Evolutionary conservation across 352 stramenopile genomes (phyloP).

Genomic region (Aphanomyces stellatus): DNA sequence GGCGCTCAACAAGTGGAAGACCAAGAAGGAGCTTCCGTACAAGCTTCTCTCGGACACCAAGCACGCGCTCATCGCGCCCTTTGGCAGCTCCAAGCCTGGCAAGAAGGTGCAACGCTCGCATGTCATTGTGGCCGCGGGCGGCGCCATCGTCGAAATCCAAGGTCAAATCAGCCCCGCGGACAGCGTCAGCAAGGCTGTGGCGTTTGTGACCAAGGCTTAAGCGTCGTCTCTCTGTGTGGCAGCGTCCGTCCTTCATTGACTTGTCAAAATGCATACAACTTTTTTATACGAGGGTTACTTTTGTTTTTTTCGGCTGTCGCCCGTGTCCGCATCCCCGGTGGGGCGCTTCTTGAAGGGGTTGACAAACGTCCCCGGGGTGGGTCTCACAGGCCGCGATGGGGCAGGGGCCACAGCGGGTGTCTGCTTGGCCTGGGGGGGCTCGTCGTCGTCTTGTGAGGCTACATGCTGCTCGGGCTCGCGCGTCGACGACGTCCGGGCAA

Average conservation of each 20-base stretch:
- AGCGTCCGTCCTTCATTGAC: not conserved
- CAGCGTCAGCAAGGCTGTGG: constrained; percentile 71
- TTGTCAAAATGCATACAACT: not conserved
- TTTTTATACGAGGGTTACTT: not conserved
- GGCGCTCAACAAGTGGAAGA: constrained; percentile 68
- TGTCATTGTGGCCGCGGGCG: constrained; percentile 71
- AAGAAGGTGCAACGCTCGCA: constrained; percentile 72
- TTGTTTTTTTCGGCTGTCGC: not conserved
- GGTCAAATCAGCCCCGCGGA: constrained; percentile 65
- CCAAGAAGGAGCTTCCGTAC: constrained; percentile 71
- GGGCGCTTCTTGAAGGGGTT: constrained; percentile 2
- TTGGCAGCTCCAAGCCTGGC: constrained; percentile 60
- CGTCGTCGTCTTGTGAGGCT: too few relatives aligned
- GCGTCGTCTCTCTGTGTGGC: not conserved
- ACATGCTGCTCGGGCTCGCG: too few relatives aligned
- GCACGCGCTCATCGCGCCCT: constrained; percentile 67
- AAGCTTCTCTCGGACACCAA: constrained; percentile 71
- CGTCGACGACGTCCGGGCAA: too few relatives aligned
- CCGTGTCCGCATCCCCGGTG: not conserved
- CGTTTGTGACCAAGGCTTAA: constrained; percentile 41
- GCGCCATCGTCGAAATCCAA: constrained; percentile 61
- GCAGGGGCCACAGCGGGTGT: too few relatives aligned
- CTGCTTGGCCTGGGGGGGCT: too few relatives aligned
- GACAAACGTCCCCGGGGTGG: not conserved
- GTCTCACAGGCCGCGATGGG: not conserved